phyloP scores from a whole-genome alignment of 2,329 filamentous ascomycete genomes.

The Fusarium sp. region DNA sequence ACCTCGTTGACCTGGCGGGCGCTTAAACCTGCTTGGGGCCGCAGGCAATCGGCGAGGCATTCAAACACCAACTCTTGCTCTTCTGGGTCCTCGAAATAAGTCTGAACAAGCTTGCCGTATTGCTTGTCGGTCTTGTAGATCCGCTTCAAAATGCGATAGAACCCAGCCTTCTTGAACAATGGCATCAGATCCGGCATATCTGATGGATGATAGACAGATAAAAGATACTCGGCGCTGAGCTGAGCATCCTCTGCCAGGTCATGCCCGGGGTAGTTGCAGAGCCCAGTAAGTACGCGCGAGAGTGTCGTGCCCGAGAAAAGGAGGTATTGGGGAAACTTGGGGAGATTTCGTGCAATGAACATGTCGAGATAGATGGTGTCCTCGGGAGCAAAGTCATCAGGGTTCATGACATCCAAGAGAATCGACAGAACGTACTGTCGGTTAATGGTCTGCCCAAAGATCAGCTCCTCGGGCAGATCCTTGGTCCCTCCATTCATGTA shows the following conservation, averaged over 20 bases:
- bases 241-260: constrained; percentile 94
- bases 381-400: constrained; percentile 77
- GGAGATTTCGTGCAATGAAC: constrained; percentile 95
- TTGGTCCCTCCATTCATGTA: constrained; percentile 61
- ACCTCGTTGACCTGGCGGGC: constrained; percentile 81
- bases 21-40: constrained; percentile 70
- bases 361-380: constrained; percentile 97
- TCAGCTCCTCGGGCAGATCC: constrained; percentile 72
- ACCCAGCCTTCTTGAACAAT: constrained; percentile 81
- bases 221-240: constrained; percentile 93
- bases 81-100: constrained; percentile 87
- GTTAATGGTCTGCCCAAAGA: constrained; percentile 80
- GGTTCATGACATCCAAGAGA: constrained; percentile 88
- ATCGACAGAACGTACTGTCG: constrained; percentile 94
- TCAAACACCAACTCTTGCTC: constrained; percentile 82
- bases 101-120: constrained; percentile 80
- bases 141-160: constrained; percentile 92
- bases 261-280: constrained; percentile 85
- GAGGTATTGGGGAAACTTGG: constrained; percentile 97
- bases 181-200: constrained; percentile 82
- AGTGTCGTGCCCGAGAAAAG: constrained; percentile 89
- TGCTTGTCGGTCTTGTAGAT: constrained; percentile 85
- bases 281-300: constrained; percentile 80
- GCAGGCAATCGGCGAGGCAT: constrained; percentile 81
- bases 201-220: constrained; percentile 93